These are phyloP conservation scores for Aspergillus neoniger DNA, from an alignment of 2,329 filamentous ascomycete species.

Conservation along the genomic window DNA sequence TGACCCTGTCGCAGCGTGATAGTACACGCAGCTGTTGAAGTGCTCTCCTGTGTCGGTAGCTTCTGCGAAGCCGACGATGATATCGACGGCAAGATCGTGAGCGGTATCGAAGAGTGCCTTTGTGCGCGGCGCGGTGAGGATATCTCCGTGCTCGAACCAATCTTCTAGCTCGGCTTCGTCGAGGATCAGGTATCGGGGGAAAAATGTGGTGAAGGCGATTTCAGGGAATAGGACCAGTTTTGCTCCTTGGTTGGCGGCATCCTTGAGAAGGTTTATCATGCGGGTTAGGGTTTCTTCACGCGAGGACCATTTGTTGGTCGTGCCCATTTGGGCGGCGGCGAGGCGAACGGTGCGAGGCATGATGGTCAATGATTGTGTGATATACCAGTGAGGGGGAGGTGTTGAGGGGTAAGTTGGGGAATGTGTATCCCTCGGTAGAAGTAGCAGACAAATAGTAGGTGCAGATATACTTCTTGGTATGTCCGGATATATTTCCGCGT, in stretches of 20 bases:
- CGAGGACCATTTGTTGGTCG: neutral
- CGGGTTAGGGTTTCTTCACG: neutral
- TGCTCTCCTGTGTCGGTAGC: conserved; percentile 46
- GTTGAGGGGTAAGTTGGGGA: neutral
- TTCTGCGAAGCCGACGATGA: conserved; percentile 58
- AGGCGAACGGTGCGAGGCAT: conserved; percentile 49
- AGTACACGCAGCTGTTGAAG: conserved; percentile 58
- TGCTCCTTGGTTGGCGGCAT: neutral
- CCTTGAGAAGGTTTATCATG: neutral
- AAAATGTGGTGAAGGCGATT: neutral
- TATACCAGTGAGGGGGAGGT: neutral
- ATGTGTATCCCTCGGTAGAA: neutral
- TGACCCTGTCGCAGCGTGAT: conserved; percentile 45
- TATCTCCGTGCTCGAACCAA: conserved; percentile 55
- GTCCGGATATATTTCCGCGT: conserved; percentile 12
- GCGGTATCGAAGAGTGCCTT: conserved; percentile 54
- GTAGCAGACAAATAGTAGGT: neutral
- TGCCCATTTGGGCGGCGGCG: conserved; percentile 47
- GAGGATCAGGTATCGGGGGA: conserved; percentile 12
- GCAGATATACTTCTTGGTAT: neutral
- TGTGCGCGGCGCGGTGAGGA: conserved; percentile 45
- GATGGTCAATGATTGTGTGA: neutral
- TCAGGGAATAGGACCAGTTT: neutral
- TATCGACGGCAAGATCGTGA: conserved; percentile 50
- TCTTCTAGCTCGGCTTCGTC: conserved; percentile 48